phyloP scores from a whole-genome alignment of 352 stramenopile species.

The Blastocystis sp. region DNA sequence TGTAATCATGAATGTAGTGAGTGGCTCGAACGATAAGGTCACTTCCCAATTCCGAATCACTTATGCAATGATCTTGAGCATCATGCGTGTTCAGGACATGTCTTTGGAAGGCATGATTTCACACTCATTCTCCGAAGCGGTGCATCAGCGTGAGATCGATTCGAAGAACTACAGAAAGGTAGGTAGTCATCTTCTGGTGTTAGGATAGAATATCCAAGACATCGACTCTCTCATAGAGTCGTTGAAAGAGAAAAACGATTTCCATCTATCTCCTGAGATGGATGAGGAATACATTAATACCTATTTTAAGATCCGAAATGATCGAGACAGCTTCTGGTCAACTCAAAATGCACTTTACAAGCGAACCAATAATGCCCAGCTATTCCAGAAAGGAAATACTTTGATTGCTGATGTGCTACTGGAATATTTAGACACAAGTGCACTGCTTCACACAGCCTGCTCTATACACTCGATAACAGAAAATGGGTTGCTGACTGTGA shows the following conservation, averaged over 20 bases:
- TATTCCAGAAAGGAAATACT: background rate
- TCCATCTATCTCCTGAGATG: background rate
- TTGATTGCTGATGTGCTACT: background rate
- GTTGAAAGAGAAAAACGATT: background rate
- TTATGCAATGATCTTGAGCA: slow-evolving; percentile 96
- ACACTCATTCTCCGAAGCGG: slow-evolving; percentile 89
- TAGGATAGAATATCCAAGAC: slow-evolving; percentile 68
- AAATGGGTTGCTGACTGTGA: background rate
- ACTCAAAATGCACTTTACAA: background rate
- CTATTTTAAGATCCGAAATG: background rate
- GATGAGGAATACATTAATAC: background rate
- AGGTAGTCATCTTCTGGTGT: slow-evolving; percentile 64
- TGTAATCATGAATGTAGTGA: slow-evolving; percentile 86
- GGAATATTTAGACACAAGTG: background rate
- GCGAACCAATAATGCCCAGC: background rate
- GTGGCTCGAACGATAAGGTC: slow-evolving; percentile 84
- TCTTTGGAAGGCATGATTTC: slow-evolving; percentile 92
- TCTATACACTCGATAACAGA: background rate
- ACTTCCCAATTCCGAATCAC: slow-evolving; percentile 92
- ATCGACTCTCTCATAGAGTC: slow-evolving; percentile 72
- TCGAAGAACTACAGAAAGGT: slow-evolving; percentile 70
- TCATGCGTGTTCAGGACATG: slow-evolving; percentile 80
- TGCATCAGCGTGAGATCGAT: slow-evolving; percentile 76
- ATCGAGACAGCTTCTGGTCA: slow-evolving; percentile 62
- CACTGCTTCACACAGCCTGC: background rate